Base-by-base conservation (phyloP, 176 grass and related monocot species). In the Oryza officinalis region DNA sequence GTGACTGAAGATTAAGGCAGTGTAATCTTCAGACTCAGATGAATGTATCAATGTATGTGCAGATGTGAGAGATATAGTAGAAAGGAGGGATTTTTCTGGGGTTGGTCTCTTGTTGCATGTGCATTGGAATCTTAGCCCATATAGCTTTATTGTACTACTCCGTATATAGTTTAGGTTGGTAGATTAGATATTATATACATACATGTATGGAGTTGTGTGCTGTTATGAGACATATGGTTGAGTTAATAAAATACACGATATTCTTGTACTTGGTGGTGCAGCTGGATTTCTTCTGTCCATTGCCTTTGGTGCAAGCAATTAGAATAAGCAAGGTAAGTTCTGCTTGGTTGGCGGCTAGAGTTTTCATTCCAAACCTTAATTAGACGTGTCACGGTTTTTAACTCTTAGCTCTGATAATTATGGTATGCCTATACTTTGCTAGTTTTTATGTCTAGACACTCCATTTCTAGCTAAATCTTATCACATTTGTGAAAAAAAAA, bases 91-190 rank as follows among this genome's bases (percentile, higher is more conserved):
- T 35, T 70, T 76, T 87, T 71, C 5, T 10, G 2, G 13, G 17
- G 22, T 30, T 35, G 38, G 0, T 71, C 79, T 63, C 47, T n/a
- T 83, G 72, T 77, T 37, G 52, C 79, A 82, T 77, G 72, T 77
- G 49, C 73, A 63, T 28, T 50, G 49, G 79, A 87, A 87, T 87
- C 85, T 82, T 69, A 44, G 13, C 15, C 63, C 46, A 2, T 32
- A 41, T 41, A 13, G 11, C n/a, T 72, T 30, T 22, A 54, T 31
- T 57, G 6, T 35, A 35, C 33, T 35, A 35, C 33, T 35, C 33
- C 33, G 37, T 38, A 38, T 38, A 25, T 61, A 61, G 27, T 82
- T 65, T 37, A 74, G 40, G 22, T 35, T 47, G 59, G 64, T 65
- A 47, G 27, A 73, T 72, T 59, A 60, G 20, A 60, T 60, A 60